phyloP scores from a whole-genome alignment of 164 flowering plant species.

The Berberis thunbergii region DNA sequence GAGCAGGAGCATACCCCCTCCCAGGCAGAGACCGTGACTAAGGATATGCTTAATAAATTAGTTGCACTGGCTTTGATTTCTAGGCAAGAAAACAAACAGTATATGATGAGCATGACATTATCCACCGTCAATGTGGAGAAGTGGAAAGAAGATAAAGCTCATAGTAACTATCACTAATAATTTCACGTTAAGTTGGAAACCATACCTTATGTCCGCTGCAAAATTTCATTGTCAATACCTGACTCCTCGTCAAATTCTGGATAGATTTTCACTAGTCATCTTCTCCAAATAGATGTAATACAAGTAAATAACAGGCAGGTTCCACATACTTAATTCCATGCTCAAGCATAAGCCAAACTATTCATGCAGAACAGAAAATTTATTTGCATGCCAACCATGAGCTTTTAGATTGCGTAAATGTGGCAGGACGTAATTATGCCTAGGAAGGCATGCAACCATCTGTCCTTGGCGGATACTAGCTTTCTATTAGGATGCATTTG shows the following conservation, averaged over 20 bases:
- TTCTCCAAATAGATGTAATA: not conserved
- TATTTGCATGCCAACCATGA: not conserved
- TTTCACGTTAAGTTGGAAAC: not conserved
- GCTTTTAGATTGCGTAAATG: not conserved
- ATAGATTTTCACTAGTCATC: conserved; percentile 13
- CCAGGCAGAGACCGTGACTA: no score
- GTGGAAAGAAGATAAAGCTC: not conserved
- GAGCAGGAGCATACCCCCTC: no score
- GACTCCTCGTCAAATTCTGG: conserved; percentile 74
- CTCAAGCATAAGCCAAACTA: not conserved
- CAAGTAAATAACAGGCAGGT: not conserved
- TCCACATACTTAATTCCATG: not conserved
- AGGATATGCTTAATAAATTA: no score
- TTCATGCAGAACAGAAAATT: not conserved
- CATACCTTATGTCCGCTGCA: conserved; percentile 71
- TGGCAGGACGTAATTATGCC: no score
- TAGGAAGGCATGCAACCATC: no score
- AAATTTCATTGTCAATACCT: conserved; percentile 78
- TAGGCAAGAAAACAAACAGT: no score
- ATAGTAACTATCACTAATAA: not conserved
- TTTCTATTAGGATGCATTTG: no score
- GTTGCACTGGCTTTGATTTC: no score
- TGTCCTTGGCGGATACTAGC: no score
- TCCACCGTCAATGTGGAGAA: not conserved
- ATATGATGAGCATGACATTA: not conserved